Conservation (phyloP, 169 alveolate genomes). For the Plasmodium sp. region DNA sequence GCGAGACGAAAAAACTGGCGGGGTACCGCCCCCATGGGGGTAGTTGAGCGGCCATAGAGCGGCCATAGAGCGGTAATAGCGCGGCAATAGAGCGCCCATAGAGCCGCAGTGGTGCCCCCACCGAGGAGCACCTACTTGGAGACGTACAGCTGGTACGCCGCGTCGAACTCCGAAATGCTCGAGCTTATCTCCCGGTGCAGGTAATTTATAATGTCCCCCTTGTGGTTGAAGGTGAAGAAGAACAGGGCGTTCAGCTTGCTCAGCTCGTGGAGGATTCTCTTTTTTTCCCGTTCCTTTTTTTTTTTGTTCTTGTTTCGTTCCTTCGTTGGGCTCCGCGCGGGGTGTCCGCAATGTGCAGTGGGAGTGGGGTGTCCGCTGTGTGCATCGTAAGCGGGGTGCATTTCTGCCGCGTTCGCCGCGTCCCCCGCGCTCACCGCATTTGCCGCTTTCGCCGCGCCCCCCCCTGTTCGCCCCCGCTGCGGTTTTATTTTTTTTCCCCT, state of each 20-base stretch:
- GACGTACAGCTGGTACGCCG: constrained; percentile 18
- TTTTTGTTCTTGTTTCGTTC: background rate
- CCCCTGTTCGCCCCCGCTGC: background rate
- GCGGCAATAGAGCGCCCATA: background rate
- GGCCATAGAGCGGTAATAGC: no score
- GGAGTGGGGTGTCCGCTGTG: background rate
- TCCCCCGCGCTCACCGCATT: background rate
- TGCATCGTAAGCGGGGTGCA: background rate
- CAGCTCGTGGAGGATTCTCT: constrained; percentile 15
- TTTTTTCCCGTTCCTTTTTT: constrained; percentile 13
- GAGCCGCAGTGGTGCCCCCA: background rate
- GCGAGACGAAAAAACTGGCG: background rate
- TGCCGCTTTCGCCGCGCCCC: background rate
- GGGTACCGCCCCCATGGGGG: background rate
- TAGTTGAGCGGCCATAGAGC: no score
- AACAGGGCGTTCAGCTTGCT: constrained; percentile 34
- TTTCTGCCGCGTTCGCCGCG: background rate
- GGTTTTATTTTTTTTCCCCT: background rate
- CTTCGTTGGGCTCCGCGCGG: background rate
- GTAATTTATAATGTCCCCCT: constrained; percentile 45
- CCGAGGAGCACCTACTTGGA: background rate
- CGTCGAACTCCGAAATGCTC: constrained; percentile 27
- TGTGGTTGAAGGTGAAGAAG: constrained; percentile 43
- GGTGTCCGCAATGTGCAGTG: background rate
- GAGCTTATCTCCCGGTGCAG: constrained; percentile 23